Base-by-base conservation (phyloP, 352 stramenopile species). In the Achlya hypogyna region DNA sequence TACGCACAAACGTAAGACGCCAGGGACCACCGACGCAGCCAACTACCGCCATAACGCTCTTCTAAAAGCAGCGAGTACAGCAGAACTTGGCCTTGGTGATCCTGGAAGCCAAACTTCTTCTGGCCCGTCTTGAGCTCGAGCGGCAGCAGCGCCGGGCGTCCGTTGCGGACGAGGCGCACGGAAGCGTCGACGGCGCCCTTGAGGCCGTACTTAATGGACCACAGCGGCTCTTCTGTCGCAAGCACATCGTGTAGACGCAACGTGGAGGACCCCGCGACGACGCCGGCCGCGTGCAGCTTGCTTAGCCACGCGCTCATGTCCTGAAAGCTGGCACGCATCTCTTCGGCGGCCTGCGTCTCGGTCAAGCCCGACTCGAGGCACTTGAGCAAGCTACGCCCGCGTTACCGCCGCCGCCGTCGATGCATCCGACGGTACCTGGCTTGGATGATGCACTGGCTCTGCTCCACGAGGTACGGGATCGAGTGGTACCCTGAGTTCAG, bases 121-220 rank as follows among this genome's bases (percentile, higher is more conserved):
- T 80, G 95, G 12, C 89, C 89, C 20, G 88, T 97, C 71, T 97
- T 97, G 10, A 97, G 74, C 58, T 97, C 88, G 8, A 97, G 29
- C 18, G 85, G 81, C 2, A 90, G 23, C n/a, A 91, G 74, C n/a
- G 32, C 25, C 5, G 52, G n/a, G 42, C 29, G 43, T 42, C 56
- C 53, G 16, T 65, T 62, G 40, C 8, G 62, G 70, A 6, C 74
- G 78, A 72, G 79, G 16, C 16, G 63, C n/a, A 93, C 69, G 25
- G 82, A 88, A 1, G 79, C 85, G 54, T 93, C 85, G 0, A 79
- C 89, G 16, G 82, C 78, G 35, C 85, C 85, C 72, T 93, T 93
- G 9, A 93, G 54, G 1, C 85, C 85, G 81, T 84, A 93, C 62
- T 91, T 88, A 38, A 86, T 78, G 1, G 85, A 93, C 81, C 81